A percentile compares a stretch with the other conserved stretches of the same genome.
phyloP scores from a whole-genome alignment of 2,329 filamentous ascomycete species.

The Trichophyton rubrum region DNA sequence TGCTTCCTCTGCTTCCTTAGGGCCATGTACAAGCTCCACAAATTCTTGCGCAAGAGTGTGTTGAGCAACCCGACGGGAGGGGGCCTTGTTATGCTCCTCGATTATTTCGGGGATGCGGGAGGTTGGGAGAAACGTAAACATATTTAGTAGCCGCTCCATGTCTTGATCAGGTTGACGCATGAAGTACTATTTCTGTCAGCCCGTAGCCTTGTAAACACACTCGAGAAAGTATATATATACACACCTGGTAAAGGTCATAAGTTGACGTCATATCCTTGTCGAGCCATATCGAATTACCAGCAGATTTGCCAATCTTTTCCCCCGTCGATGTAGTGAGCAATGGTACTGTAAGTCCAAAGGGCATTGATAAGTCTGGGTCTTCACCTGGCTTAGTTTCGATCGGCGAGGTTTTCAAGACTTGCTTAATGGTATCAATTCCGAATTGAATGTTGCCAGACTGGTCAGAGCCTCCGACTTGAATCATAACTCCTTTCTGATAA shows the following conservation, averaged over 20 bases:
- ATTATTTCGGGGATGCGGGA: conserved; percentile 56
- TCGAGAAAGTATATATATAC: neutral
- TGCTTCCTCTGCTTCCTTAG: conserved; percentile 49
- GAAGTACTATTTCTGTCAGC: conserved; percentile 53
- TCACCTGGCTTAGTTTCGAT: conserved; percentile 12
- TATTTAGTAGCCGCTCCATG: conserved; percentile 67
- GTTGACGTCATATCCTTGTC: conserved; percentile 65
- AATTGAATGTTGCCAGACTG: conserved; percentile 94
- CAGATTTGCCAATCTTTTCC: conserved; percentile 87
- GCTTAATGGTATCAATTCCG: conserved; percentile 73
- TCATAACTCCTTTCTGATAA: conserved; percentile 57
- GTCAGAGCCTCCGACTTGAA: conserved; percentile 90
- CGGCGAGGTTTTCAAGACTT: conserved; percentile 48
- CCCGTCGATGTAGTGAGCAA: conserved; percentile 75
- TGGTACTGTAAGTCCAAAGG: conserved; percentile 81
- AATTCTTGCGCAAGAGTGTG: conserved; percentile 75
- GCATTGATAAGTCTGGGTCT: conserved; percentile 31
- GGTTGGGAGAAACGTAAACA: conserved; percentile 79
- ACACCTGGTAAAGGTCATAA: conserved; percentile 70
- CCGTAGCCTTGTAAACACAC: neutral
- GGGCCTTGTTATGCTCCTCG: conserved; percentile 52
- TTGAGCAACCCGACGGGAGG: conserved; percentile 64
- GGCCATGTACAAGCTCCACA: conserved; percentile 64
- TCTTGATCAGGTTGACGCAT: conserved; percentile 69
- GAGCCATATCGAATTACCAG: conserved; percentile 89